Conservation (phyloP, 352 stramenopile species). For the Pythium folliculosum region DNA sequence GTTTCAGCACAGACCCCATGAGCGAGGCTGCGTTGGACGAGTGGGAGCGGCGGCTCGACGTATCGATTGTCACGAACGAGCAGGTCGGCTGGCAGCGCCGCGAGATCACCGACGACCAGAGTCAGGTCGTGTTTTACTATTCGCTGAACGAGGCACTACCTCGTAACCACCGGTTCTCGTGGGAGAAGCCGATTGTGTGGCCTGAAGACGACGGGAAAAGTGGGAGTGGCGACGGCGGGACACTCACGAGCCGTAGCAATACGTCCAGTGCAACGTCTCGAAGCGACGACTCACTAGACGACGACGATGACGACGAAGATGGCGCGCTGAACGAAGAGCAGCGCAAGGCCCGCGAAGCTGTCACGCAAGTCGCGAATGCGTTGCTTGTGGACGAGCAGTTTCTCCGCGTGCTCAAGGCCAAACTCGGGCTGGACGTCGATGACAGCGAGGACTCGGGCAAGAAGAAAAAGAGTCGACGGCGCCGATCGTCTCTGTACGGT, state of each 20-base stretch:
- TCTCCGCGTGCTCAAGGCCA: constrained; percentile 51
- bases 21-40: constrained; percentile 33
- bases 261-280: constrained; percentile 18
- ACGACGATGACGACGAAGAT: constrained; percentile 18
- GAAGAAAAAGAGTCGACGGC: constrained; percentile 18
- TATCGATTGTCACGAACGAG: constrained; percentile 48
- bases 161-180: constrained; percentile 42
- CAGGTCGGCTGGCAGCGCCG: constrained; percentile 63
- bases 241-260: constrained; percentile 24
- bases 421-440: constrained; percentile 48
- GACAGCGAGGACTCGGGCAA: constrained; percentile 11
- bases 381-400: constrained; percentile 68
- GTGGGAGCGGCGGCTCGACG: constrained; percentile 49
- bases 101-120: constrained; percentile 49
- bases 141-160: constrained; percentile 55
- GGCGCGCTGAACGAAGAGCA: constrained; percentile 24
- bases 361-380: constrained; percentile 36
- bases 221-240: background rate
- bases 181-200: constrained; percentile 51
- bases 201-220: constrained; percentile 18
- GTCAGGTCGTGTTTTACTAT: constrained; percentile 68
- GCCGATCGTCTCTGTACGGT: constrained; percentile 13
- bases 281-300: constrained; percentile 16
- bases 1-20: constrained; percentile 32
- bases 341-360: constrained; percentile 31